A percentile compares a stretch with the other conserved stretches of the same genome.
These are phyloP conservation scores for Gastrolobium villosum DNA, from an alignment of 306 rosid species.

Conservation along the genomic window DNA sequence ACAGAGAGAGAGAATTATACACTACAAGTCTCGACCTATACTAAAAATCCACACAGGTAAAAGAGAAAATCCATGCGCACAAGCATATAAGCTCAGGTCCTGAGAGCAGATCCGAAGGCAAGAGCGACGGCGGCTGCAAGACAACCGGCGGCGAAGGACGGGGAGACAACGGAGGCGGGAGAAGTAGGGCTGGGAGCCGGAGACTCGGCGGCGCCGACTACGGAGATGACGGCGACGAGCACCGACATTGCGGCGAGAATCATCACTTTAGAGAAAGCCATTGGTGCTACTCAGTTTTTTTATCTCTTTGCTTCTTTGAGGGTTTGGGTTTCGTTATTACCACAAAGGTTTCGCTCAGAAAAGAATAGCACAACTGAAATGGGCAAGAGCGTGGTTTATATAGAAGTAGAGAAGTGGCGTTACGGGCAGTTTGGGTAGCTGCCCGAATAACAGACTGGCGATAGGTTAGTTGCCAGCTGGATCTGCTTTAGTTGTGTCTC, in stretches of 20 bases:
- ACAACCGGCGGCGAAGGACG: slow-evolving; percentile 62
- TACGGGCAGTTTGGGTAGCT: slow-evolving; percentile 74
- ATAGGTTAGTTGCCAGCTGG: slow-evolving; percentile 64
- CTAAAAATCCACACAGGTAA: slow-evolving; percentile 43
- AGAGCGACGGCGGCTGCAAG: slow-evolving; percentile 65
- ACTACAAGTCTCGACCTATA: slow-evolving; percentile 47
- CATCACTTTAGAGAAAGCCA: slow-evolving; percentile 67
- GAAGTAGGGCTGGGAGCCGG: slow-evolving; percentile 90
- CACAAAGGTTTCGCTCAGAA: not conserved
- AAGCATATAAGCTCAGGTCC: slow-evolving; percentile 55
- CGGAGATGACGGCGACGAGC: slow-evolving; percentile 47
- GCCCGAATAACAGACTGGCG: slow-evolving; percentile 76
- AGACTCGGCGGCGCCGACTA: slow-evolving; percentile 57
- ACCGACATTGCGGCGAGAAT: slow-evolving; percentile 59
- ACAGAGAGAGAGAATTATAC: slow-evolving; percentile 25
- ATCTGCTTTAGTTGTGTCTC: slow-evolving; percentile 37
- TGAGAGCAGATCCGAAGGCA: slow-evolving; percentile 70
- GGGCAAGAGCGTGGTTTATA: slow-evolving; percentile 44
- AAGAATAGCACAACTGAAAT: accelerated
- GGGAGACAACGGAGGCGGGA: slow-evolving; percentile 59
- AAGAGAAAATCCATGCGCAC: slow-evolving; percentile 31
- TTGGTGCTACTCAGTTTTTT: slow-evolving; percentile 7
- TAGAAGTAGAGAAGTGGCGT: slow-evolving; percentile 42
- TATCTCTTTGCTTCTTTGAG: not conserved
- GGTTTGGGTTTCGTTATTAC: slow-evolving; percentile 33